These are phyloP conservation scores for Epichloe bromicola DNA, from an alignment of 2,329 filamentous ascomycete genomes.

Conservation along the genomic window DNA sequence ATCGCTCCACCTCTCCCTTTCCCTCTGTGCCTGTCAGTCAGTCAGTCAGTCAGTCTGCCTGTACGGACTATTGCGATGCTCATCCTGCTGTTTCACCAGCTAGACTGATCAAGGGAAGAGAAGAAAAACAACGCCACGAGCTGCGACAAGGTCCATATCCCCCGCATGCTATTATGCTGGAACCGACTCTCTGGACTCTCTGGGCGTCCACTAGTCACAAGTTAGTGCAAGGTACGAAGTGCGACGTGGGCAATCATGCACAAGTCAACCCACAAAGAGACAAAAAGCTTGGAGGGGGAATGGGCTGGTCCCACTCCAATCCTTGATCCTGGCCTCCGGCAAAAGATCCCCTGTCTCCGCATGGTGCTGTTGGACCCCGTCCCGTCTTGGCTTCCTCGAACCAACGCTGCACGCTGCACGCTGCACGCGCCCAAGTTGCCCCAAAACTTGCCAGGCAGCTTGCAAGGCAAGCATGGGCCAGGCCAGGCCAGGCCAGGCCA, in stretches of 20 bases:
- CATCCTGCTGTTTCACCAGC: not conserved
- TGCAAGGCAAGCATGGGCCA: not conserved
- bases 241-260: not conserved
- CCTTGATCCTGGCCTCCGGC: slow-evolving; percentile 1
- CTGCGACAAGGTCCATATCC: no score
- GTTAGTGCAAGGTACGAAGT: no score
- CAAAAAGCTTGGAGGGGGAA: not conserved
- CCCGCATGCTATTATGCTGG: no score
- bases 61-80: not conserved
- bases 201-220: no score
- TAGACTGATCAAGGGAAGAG: not conserved
- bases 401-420: not conserved
- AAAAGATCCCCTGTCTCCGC: not conserved
- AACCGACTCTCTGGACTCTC: no score
- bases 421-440: not conserved
- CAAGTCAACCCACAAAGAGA: not conserved
- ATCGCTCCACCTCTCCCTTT: no score
- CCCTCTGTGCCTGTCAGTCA: not conserved
- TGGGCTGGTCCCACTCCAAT: not conserved
- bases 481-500: not conserved
- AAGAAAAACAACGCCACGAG: not conserved
- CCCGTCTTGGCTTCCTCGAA: slow-evolving; percentile 1
- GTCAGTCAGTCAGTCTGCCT: not conserved
- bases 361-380: not conserved
- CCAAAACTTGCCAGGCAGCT: no score